A percentile compares a stretch with the other conserved stretches of the same genome.
These are phyloP conservation scores for Scheffersomyces parashehatae DNA, from an alignment of 1,139 yeast genomes.

Conservation along the genomic window DNA sequence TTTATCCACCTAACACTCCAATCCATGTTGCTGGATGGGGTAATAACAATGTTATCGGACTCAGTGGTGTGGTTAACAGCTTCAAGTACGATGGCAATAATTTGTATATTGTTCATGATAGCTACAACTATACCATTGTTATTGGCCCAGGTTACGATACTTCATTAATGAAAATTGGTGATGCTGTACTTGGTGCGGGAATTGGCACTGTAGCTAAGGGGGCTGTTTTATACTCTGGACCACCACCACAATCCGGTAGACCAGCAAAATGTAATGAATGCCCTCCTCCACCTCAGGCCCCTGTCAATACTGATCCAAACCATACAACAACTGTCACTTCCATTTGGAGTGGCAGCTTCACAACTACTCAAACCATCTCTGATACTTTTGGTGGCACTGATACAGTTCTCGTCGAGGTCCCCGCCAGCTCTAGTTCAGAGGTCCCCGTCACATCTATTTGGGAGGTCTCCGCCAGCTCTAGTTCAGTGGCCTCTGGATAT, in stretches of 20 bases:
- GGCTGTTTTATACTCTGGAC: slow-evolving; percentile 1
- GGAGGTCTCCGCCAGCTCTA: slow-evolving; percentile 1
- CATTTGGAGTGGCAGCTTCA: slow-evolving; percentile 3
- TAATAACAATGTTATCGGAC: slow-evolving; percentile 14
- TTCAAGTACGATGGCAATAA: slow-evolving; percentile 1
- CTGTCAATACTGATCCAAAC: not conserved
- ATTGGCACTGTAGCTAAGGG: not conserved
- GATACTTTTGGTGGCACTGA: slow-evolving; percentile 5
- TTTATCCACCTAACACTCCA: slow-evolving; percentile 7
- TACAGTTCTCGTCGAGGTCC: slow-evolving; percentile 1
- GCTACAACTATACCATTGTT: not conserved
- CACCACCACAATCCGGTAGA: slow-evolving; percentile 1
- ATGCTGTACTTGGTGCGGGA: slow-evolving; percentile 1
- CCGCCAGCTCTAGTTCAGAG: not conserved
- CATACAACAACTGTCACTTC: slow-evolving; percentile 2
- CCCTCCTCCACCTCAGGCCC: slow-evolving; percentile 1
- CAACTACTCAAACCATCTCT: slow-evolving; percentile 3
- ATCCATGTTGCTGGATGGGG: slow-evolving; percentile 19
- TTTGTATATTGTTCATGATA: not conserved
- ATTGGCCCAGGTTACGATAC: slow-evolving; percentile 4
- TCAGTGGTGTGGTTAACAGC: slow-evolving; percentile 8
- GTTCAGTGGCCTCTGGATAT: too few species aligned
- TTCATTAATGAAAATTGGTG: not conserved
- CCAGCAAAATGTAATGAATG: slow-evolving; percentile 2
- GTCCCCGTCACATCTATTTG: too few species aligned